Base-by-base conservation (phyloP, 768 basidiomycete species). In the Serendipita sp. region DNA sequence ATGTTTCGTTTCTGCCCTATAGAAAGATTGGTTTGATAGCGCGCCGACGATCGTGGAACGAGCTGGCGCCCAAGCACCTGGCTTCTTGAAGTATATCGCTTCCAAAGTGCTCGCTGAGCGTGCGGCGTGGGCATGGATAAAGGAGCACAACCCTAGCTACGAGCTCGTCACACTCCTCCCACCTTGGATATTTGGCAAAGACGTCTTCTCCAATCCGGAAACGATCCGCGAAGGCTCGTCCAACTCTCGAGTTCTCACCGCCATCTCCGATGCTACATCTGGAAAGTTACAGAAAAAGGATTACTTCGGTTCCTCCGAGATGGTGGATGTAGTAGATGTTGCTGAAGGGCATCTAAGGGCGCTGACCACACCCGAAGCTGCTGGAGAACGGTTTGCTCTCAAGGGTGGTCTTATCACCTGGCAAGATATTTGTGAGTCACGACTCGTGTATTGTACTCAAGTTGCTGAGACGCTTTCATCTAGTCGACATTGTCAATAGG, bases 351-450 rank as follows among this genome's bases (percentile, higher is more conserved):
- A 86, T 68, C 75, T 76, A 0, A 70, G 74, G 3, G 81, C 82
- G 3, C 70, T 88, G 23, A 75, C 76, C 62, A 78, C 75, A 60
- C 74, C 77, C 31, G 76, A 74, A 2, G 84, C 83, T 0, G 79
- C 77, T 2, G 81, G 81, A 1, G 75, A 86, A 64, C 75, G 86
- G 37, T 78, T 86, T 68, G 76, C 87, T 68, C 66, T 81, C 44
- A 72, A 71, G n/a, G 73, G 64, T 36, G 74, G 71, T 1, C 66
- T 71, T 0, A 68, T 71, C 68, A 69, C 63, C 62, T 70, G 69
- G 2, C 71, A 74, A 66, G 73, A 74, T 40, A 69, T 71, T 64
- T 70, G 69, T 71, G 45, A 65, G 55, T 60, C 11, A 13, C 40
- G n/a, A 4, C 36, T 10, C n/a, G 10, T 36, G 55, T 31, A 33